Evolutionary conservation across 2,329 filamentous ascomycete species (phyloP).

Genomic region (Fusarium xylarioides): DNA sequence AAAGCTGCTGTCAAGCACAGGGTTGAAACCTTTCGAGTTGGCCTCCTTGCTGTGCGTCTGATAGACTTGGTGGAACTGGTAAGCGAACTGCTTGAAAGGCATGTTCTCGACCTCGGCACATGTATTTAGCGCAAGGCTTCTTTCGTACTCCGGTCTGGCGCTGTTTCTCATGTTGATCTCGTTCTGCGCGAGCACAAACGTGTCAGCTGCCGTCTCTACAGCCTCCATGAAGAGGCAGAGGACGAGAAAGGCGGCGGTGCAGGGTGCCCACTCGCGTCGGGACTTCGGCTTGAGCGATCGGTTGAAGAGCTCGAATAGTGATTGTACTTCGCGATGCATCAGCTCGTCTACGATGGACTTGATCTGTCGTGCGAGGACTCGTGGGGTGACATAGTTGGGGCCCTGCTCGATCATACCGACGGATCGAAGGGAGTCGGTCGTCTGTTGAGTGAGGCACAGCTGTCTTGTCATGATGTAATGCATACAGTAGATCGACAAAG

Average conservation of each 20-base stretch:
- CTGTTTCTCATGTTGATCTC: conserved; percentile 56
- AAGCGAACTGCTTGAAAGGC: conserved; percentile 68
- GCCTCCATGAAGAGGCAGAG: conserved; percentile 68
- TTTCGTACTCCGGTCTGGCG: conserved; percentile 50
- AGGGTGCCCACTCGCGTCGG: conserved; percentile 64
- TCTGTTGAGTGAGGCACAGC: conserved; percentile 59
- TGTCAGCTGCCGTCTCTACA: conserved; percentile 62
- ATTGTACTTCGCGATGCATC: conserved; percentile 60
- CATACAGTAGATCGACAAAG: conserved; percentile 64
- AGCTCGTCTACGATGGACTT: conserved; percentile 66
- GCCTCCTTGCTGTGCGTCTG: conserved; percentile 64
- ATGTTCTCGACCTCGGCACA: conserved; percentile 65
- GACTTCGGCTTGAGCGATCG: conserved; percentile 64
- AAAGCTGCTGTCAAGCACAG: conserved; percentile 57
- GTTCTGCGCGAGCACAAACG: conserved; percentile 61
- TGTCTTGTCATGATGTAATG: conserved; percentile 67
- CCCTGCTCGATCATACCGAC: conserved; percentile 57
- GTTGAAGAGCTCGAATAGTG: conserved; percentile 62
- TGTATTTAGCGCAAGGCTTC: conserved; percentile 56
- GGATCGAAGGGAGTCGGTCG: conserved; percentile 52
- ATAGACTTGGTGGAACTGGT: conserved; percentile 68
- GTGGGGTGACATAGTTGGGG: conserved; percentile 58
- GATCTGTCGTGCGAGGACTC: conserved; percentile 65
- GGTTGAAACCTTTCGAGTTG: conserved; percentile 63
- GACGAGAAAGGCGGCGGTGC: conserved; percentile 64